Conservation (phyloP, 2,329 filamentous ascomycete species). For the Myriosclerotinia scirpicola region DNA sequence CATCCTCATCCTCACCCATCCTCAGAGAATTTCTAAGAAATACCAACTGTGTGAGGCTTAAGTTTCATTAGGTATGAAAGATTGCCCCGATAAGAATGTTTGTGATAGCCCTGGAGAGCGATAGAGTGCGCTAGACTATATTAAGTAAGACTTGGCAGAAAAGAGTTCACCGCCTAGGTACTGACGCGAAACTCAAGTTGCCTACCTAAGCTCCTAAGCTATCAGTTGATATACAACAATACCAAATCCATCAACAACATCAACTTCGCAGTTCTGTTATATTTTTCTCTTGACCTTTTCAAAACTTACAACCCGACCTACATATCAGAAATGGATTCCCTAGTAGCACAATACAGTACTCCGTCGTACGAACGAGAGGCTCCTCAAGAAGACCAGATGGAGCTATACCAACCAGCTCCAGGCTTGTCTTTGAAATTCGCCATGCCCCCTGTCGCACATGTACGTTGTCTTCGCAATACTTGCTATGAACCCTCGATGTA, state of each 20-base stretch:
- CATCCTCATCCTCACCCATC: no score
- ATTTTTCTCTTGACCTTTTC: not conserved
- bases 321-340: slow-evolving; percentile 70
- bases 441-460: slow-evolving; percentile 88
- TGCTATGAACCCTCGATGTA: slow-evolving; percentile 14
- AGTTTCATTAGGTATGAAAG: not conserved
- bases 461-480: slow-evolving; percentile 47
- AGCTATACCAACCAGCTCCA: slow-evolving; percentile 68
- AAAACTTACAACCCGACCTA: not conserved
- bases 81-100: not conserved
- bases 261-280: not conserved
- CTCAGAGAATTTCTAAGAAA: no score
- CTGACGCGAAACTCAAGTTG: slow-evolving; percentile 36
- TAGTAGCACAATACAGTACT: slow-evolving; percentile 89
- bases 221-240: slow-evolving; percentile 30
- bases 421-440: slow-evolving; percentile 89
- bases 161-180: not conserved
- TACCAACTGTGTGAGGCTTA: not conserved
- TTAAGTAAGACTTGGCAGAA: not conserved
- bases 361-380: slow-evolving; percentile 71
- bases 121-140: not conserved
- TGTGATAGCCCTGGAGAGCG: no score
- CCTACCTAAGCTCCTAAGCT: slow-evolving; percentile 32
- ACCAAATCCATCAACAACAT: slow-evolving; percentile 28
- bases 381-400: slow-evolving; percentile 70